Evolutionary conservation across 1,139 yeast genomes (phyloP).

Genomic region (Sporopachydermia cereana): DNA sequence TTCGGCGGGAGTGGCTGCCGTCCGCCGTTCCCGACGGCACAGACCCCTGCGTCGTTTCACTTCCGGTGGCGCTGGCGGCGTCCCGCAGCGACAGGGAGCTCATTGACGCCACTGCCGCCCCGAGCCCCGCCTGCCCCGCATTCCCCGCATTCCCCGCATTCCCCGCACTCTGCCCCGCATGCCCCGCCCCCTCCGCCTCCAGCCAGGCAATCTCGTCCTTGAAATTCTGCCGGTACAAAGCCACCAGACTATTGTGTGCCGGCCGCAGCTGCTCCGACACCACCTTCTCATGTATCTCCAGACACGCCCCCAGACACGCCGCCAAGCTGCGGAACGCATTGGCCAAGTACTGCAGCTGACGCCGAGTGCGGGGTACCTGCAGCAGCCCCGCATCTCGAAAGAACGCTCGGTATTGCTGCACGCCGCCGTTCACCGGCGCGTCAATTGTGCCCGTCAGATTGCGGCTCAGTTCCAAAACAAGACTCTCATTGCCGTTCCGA

Average conservation of each 20-base stretch:
- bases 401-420: constrained; percentile 70
- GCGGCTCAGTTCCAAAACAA: constrained; percentile 48
- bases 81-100: no score
- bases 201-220: constrained; percentile 42
- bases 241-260: constrained; percentile 56
- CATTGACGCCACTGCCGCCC: no score
- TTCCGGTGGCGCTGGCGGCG: no score
- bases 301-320: constrained; percentile 50
- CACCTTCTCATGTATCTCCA: constrained; percentile 56
- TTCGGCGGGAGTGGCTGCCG: no score
- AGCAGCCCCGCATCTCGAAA: constrained; percentile 39
- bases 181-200: neutral
- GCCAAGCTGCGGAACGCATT: constrained; percentile 64
- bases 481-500: constrained; percentile 29
- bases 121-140: neutral
- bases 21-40: no score
- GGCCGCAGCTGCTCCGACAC: constrained; percentile 46
- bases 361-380: constrained; percentile 15
- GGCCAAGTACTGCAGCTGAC: constrained; percentile 39
- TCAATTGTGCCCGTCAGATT: constrained; percentile 82
- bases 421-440: constrained; percentile 89
- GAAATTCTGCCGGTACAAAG: constrained; percentile 58
- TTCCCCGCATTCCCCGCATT: neutral
- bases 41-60: no score
- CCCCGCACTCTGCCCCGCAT: neutral